Evolutionary conservation across 495 filamentous ascomycete species (phyloP), one percentile per base, ranked within the genome.

Genomic region (Podospora sp.): DNA sequence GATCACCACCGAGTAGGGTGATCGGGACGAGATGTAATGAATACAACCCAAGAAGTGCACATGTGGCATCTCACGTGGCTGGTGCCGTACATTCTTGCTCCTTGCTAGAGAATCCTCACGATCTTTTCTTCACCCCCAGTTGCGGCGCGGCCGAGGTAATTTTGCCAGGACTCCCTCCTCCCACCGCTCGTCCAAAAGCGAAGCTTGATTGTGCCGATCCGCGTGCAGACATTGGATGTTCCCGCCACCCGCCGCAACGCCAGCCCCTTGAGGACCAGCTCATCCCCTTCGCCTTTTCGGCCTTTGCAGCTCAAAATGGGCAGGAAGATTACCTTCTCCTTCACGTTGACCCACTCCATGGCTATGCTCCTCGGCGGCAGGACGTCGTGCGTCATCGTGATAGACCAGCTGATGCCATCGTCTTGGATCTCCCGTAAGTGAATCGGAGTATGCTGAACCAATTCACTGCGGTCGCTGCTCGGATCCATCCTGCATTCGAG

Each of bases 401-500:
- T 22, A 12, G 49, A 52, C 49, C 49, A 52, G 49, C 14, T 18
- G 40, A 49, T 49, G 18, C 9, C 40, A 49, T 18, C 40, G 40
- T 49, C 40, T 18, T 18, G 40, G 40, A 49, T 9, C n/a, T n/a
- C n/a, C n/a, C n/a, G n/a, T n/a, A n/a, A n/a, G n/a, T n/a, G n/a
- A n/a, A n/a, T n/a, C n/a, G n/a, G n/a, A n/a, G n/a, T n/a, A n/a
- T n/a, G n/a, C n/a, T n/a, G n/a, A n/a, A n/a, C n/a, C n/a, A 52
- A 12, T 16, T 52, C 49, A 12, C 3, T 12, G 21, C 49, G 49
- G 49, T 52, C 49, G 49, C 49, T 52, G 49, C 49, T 22, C 49
- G 49, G 49, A 52, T 52, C 49, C 49, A 52, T 16, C 49, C 49
- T 52, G 49, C 49, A 52, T 52, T 52, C 4, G 12, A 52, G 49